phyloP scores from a whole-genome alignment of 805 yeast genomes.

The Clavispora fructus region DNA sequence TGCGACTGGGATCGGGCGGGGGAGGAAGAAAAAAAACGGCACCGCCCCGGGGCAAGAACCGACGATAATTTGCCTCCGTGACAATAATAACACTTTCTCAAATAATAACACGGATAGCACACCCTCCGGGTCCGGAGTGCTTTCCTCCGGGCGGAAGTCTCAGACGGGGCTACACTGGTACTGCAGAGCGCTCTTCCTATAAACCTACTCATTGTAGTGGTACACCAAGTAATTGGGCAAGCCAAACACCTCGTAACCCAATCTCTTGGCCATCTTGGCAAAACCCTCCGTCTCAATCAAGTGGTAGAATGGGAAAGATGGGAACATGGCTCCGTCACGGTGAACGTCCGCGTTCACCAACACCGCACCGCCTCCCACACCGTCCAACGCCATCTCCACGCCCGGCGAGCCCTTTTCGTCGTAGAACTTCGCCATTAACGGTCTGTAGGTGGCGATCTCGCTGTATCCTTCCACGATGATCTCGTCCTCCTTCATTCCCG shows the following conservation, averaged over 20 bases:
- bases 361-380: conserved; percentile 97
- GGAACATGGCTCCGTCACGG: conserved; percentile 99
- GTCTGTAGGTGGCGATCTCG: conserved; percentile 90
- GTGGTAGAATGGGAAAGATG: conserved; percentile 95
- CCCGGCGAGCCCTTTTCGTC: conserved; percentile 56
- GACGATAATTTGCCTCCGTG: too few species aligned
- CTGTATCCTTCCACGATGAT: conserved; percentile 92
- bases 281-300: conserved; percentile 97
- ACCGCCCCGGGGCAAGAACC: too few species aligned
- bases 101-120: too few species aligned
- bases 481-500: conserved; percentile 74
- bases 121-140: too few species aligned
- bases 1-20: neutral
- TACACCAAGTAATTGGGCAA: conserved; percentile 91
- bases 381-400: conserved; percentile 82
- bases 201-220: conserved; percentile 70
- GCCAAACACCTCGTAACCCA: conserved; percentile 88
- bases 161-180: too few species aligned
- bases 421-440: conserved; percentile 87
- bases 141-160: too few species aligned
- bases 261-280: conserved; percentile 94
- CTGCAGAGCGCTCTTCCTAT: neutral
- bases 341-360: conserved; percentile 96
- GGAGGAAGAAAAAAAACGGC: neutral
- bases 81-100: too few species aligned